Evolutionary conservation across 345 rosid species (phyloP), one percentile per base, ranked within the genome.

Genomic region (Eucalyptus brandiana): DNA sequence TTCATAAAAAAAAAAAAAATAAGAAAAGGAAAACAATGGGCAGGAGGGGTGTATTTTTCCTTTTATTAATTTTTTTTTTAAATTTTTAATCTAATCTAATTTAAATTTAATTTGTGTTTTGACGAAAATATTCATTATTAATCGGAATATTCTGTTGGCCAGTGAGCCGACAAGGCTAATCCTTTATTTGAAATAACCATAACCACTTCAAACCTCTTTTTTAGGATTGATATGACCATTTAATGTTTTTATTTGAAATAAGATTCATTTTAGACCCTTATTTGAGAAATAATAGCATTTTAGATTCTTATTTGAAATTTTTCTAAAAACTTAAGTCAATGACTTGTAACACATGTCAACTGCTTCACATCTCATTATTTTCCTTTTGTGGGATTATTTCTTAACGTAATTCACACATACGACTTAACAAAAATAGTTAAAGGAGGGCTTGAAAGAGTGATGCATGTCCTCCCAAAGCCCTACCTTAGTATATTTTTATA

Each of bases 131-230:
- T 51, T 0, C 23, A 1, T 51, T 0, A 1, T 15, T 8, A 16
- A 50, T 50, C 1, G 3, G 19, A 50, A 50, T 50, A 1, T 49
- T 49, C 15, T 50, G 7, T 15, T 15, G 1, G 15, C 17, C 2
- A 49, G 17, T 16, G 5, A 50, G 23, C 23, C 0, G 0, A 51
- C 0, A 4, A 53, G 10, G 24, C 0, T 19, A 53, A 2, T 0
- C 2, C 0, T 2, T 8, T 53, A 53, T 53, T 1, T 53, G 1
- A 53, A 1, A 3, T 53, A 19, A 53, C 0, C 5, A 53, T 53
- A 53, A 53, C 0, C 0, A 19, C 10, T 53, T 53, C 5, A 8
- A 0, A 19, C 5, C 56, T 11, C 2, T 53, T 53, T 19, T 8
- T 53, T 2, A 2, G 58, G 2, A 53, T 0, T 3, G 11, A 53